These are phyloP conservation scores for Lepidium aucheri DNA, from an alignment of 345 rosid species.

Conservation along the genomic window DNA sequence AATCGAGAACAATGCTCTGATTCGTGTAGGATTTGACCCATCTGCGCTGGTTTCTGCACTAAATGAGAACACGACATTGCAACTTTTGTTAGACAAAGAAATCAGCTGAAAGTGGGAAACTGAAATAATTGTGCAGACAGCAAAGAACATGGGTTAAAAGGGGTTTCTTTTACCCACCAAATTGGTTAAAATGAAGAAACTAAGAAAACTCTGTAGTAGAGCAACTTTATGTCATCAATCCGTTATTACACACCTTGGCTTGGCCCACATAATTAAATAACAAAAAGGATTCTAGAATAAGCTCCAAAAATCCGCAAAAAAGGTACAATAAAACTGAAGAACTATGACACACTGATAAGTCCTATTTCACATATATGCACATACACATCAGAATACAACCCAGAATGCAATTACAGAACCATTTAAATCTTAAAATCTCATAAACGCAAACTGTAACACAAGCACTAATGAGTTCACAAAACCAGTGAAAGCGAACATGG, in stretches of 20 bases:
- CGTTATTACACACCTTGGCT: constrained; percentile 8
- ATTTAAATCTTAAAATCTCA: background rate
- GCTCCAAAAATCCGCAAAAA: constrained; percentile 13
- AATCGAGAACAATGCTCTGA: constrained; percentile 17
- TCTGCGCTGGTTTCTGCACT: constrained; percentile 32
- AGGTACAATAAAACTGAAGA: constrained; percentile 1
- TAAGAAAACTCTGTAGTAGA: constrained; percentile 11
- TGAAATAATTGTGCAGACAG: background rate
- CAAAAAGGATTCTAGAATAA: constrained; percentile 7
- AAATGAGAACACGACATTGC: constrained; percentile 23
- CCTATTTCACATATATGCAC: background rate
- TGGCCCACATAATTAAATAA: constrained; percentile 25
- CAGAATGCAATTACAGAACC: background rate
- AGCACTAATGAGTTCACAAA: background rate
- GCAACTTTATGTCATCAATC: constrained; percentile 23
- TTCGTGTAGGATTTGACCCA: constrained; percentile 18
- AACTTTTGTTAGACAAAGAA: constrained; percentile 17
- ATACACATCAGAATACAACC: background rate
- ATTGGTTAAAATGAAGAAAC: constrained; percentile 14
- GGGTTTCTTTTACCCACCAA: background rate
- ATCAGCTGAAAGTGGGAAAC: constrained; percentile 6
- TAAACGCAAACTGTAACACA: background rate
- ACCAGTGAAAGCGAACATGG: background rate
- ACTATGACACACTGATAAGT: background rate
- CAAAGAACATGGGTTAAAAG: constrained; percentile 5